Evolutionary conservation across 495 filamentous ascomycete genomes (phyloP), one percentile per base, ranked within the genome.

Genomic region (Neurospora sp.): DNA sequence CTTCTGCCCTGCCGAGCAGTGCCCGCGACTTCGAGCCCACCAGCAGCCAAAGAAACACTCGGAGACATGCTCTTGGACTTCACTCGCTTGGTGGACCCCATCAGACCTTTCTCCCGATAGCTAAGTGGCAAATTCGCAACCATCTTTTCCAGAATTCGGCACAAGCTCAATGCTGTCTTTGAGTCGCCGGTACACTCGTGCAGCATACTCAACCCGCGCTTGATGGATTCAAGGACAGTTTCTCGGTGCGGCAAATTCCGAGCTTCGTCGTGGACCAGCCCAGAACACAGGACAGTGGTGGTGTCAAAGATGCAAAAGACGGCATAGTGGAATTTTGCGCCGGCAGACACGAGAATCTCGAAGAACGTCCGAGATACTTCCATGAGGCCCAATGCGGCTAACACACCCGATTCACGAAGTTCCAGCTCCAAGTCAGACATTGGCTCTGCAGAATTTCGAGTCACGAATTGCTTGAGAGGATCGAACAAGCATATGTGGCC

Each of bases 231-330:
- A 39, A 87, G 75, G 4, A 85, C 75, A 4, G 81, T 76, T 4
- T 85, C 81, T 27, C 83, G 80, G 35, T 80, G 81, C 35, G 85
- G 83, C 37, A 87, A 80, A 42, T 70, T 82, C 40, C 77, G 69
- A 37, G 79, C 77, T 53, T 78, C 77, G 73, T 88, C 86, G 69
- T 87, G 85, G 16, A 86, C 79, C n/a, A 88, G 76, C 1, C 83
- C 85, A 4, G 85, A 86, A 74, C 84, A 86, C 41, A 88, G 73
- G 73, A 84, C 80, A 7, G 85, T 84, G 1, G 84, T 80, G 1
- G 85, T 84, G 70, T 88, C 85, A 69, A 88, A 88, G 16, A 87
- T 80, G 61, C 83, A 79, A 69, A 88, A 88, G n/a, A 85, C 82
- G 44, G 86, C 82, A 59, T 85, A 81, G 68, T 88, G 84, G 66